phyloP scores from a whole-genome alignment of 1,284 basidiomycete species.

The Pseudozyma hubeiensis region DNA sequence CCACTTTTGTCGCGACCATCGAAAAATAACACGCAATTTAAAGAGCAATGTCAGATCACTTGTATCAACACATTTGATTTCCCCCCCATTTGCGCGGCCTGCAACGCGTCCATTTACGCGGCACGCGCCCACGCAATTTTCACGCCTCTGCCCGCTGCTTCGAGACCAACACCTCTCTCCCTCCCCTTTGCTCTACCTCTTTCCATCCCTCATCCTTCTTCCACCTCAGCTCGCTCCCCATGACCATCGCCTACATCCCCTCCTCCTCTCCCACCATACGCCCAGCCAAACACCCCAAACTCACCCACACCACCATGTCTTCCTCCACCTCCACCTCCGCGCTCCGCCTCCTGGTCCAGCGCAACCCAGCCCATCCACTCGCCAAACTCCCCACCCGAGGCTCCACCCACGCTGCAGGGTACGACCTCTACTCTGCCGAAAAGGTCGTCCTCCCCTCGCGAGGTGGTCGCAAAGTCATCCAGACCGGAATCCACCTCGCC shows the following conservation, averaged over 20 bases:
- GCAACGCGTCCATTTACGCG: constrained; percentile 39
- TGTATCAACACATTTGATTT: too few species aligned
- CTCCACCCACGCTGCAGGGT: constrained; percentile 86
- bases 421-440: constrained; percentile 87
- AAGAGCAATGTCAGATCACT: too few species aligned
- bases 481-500: constrained; percentile 90
- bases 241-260: constrained; percentile 10
- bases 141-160: neutral
- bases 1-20: neutral
- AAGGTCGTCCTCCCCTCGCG: constrained; percentile 35
- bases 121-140: constrained; percentile 5
- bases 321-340: constrained; percentile 19
- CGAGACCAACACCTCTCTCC: constrained; percentile 33
- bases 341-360: constrained; percentile 80
- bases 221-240: neutral
- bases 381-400: constrained; percentile 89
- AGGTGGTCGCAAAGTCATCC: constrained; percentile 84
- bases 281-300: constrained; percentile 22
- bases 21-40: too few species aligned
- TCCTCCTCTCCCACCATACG: neutral
- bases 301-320: constrained; percentile 22
- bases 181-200: neutral
- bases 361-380: constrained; percentile 76
- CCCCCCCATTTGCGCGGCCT: too few species aligned
- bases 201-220: neutral